These are phyloP conservation scores for Dorcoceras hygrometricum DNA, from an alignment of 257 asterid genomes.

Conservation along the genomic window DNA sequence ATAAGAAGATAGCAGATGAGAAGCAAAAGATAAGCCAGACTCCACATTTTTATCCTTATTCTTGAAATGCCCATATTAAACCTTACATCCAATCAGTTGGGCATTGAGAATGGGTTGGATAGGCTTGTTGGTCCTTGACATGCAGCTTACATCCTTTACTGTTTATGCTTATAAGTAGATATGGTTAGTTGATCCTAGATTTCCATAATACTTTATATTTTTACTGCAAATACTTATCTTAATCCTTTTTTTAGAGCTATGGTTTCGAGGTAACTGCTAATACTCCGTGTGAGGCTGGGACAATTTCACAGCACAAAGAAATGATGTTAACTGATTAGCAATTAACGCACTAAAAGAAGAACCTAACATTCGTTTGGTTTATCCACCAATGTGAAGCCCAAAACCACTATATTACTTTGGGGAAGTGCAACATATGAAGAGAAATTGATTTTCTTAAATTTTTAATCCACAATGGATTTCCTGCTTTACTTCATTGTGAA, in stretches of 20 bases:
- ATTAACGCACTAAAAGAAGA: not conserved
- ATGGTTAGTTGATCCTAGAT: slow-evolving; percentile 1
- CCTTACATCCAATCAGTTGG: too few species aligned
- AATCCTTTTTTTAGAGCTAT: slow-evolving; percentile 21
- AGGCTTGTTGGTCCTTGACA: too few species aligned
- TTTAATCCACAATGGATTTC: too few species aligned
- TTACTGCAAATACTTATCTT: slow-evolving; percentile 3
- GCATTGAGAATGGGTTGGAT: too few species aligned
- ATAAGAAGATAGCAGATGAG: too few species aligned
- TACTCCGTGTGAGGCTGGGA: not conserved
- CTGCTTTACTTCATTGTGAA: not conserved
- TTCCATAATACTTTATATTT: slow-evolving; percentile 3
- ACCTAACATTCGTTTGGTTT: not conserved
- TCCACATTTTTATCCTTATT: too few species aligned
- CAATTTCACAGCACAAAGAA: not conserved
- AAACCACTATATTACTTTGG: not conserved
- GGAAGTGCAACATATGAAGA: not conserved
- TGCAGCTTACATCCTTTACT: not conserved
- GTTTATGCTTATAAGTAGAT: slow-evolving; percentile 11
- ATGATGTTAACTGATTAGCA: not conserved
- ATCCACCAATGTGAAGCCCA: not conserved
- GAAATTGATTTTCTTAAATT: not conserved
- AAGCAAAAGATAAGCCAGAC: too few species aligned
- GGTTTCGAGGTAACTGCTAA: not conserved
- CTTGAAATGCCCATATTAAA: too few species aligned